A percentile compares a stretch with the other conserved stretches of the same genome.
phyloP scores from a whole-genome alignment of 2,329 filamentous ascomycete species.

The Penicillium decumbens region DNA sequence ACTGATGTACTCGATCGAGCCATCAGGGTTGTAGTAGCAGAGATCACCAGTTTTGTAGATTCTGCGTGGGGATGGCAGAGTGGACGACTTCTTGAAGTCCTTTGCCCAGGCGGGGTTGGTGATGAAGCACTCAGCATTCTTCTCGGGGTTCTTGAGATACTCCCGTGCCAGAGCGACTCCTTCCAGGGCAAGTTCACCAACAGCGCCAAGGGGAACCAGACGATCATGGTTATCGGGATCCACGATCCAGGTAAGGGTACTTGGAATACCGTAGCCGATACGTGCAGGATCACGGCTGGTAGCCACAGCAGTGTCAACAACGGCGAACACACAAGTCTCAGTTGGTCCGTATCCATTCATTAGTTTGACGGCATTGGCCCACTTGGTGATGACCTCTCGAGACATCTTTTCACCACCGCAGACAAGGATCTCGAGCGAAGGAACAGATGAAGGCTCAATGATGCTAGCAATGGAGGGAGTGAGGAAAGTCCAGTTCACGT shows the following conservation, averaged over 20 bases:
- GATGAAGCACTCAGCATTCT: constrained; percentile 32
- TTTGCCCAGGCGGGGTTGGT: constrained; percentile 26
- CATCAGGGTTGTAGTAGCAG: constrained; percentile 32
- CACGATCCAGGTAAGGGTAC: constrained; percentile 34
- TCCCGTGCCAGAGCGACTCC: constrained; percentile 37
- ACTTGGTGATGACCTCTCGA: constrained; percentile 63
- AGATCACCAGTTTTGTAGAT: constrained; percentile 34
- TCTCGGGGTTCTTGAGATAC: constrained; percentile 38
- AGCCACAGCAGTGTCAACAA: constrained; percentile 28
- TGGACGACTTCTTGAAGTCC: constrained; percentile 13
- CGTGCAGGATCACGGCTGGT: constrained; percentile 23
- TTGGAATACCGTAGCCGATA: constrained; percentile 27
- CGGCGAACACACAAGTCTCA: constrained; percentile 33
- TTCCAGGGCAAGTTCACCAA: constrained; percentile 37
- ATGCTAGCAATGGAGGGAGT: constrained; percentile 45
- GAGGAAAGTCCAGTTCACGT: constrained; percentile 46
- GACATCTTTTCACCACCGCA: constrained; percentile 61
- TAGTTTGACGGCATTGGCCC: constrained; percentile 50
- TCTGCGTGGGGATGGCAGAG: constrained; percentile 8
- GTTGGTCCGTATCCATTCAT: constrained; percentile 40
- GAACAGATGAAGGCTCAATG: constrained; percentile 39
- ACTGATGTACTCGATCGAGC: constrained; percentile 44
- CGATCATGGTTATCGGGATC: constrained; percentile 30
- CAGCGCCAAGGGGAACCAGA: constrained; percentile 36
- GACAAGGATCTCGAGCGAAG: constrained; percentile 41